Evolutionary conservation across 225 moss, liverwort and hornwort genomes (phyloP), one percentile per base, ranked within the genome.

Genomic region (Sphagnum tenellum): DNA sequence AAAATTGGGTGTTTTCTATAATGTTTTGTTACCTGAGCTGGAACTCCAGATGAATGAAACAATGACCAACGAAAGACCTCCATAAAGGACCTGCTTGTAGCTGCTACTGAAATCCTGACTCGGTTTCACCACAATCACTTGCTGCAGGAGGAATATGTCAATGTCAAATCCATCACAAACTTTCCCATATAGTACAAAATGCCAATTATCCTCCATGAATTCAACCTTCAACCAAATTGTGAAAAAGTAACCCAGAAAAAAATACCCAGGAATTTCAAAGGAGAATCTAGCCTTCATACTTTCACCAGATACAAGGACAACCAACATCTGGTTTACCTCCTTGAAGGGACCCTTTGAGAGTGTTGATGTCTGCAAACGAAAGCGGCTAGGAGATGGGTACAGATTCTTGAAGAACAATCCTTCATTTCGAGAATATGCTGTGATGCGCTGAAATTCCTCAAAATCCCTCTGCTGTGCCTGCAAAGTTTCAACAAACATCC

Each of bases 11-110:
- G 9, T 55, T 50, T 7, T 53, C 49, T 45, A 49, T 45, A 66
- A 49, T 59, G 29, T 29, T 29, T 29, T 10, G 6, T 8, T 73
- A 91, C 91, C 91, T 80, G 89, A 89, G 67, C 89, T 85, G 14
- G 88, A 92, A 75, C 89, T 89, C 74, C 85, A 92, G 51, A 92
- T 85, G 71, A 92, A 92, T 54, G 92, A 92, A 65, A 89, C 92
- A 56, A 92, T 85, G 60, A 89, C 89, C 69, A 92, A 72, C 7
- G 92, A 92, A 65, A 92, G 79, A 62, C 92, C 87, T 49, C 80
- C 89, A 73, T 92, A 92, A 7, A 92, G 81, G 67, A 92, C 83
- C 74, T 92, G 89, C 68, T 74, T 85, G 64, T 92, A 92, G 84
- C 82, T 87, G 72, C 70, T 81, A 57, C 87, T 89, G 67, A 87